These are phyloP conservation scores for Quercus gilva DNA, from an alignment of 306 rosid genomes.

Conservation along the genomic window DNA sequence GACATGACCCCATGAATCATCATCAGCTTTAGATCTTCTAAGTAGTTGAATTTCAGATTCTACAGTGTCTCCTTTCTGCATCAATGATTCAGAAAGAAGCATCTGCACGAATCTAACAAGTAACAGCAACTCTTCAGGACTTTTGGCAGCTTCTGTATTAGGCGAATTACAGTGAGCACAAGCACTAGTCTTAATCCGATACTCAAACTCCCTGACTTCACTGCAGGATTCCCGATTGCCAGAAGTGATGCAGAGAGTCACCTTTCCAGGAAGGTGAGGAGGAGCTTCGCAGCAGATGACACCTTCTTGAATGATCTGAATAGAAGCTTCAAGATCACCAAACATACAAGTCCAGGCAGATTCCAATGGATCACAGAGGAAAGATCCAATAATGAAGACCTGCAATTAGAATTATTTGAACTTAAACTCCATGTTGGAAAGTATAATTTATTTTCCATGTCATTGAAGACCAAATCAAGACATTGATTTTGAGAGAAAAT, in stretches of 20 bases:
- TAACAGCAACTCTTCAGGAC: slow-evolving; percentile 73
- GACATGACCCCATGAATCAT: slow-evolving; percentile 63
- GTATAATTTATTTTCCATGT: too few relatives aligned
- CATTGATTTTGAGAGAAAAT: too few relatives aligned
- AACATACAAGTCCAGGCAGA: slow-evolving; percentile 91
- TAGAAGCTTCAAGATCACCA: slow-evolving; percentile 78
- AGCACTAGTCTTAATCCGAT: slow-evolving; percentile 40
- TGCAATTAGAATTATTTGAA: slow-evolving; percentile 35
- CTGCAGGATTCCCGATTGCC: slow-evolving; percentile 86
- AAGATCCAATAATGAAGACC: slow-evolving; percentile 82
- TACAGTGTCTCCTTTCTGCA: slow-evolving; percentile 23
- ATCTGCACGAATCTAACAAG: slow-evolving; percentile 77
- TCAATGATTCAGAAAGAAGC: slow-evolving; percentile 55
- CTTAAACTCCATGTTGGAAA: neutral
- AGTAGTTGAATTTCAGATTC: slow-evolving; percentile 37
- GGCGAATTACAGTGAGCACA: slow-evolving; percentile 38
- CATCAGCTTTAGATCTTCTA: slow-evolving; percentile 42
- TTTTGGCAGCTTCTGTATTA: slow-evolving; percentile 50
- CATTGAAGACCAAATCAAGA: too few relatives aligned
- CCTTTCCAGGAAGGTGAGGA: slow-evolving; percentile 63
- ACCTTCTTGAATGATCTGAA: slow-evolving; percentile 80
- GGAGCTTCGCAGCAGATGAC: slow-evolving; percentile 84
- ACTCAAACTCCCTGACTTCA: slow-evolving; percentile 85
- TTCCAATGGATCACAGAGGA: slow-evolving; percentile 65
- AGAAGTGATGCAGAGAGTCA: slow-evolving; percentile 71